Conservation (phyloP, 2,329 filamentous ascomycete species). For the Periconia sp. region DNA sequence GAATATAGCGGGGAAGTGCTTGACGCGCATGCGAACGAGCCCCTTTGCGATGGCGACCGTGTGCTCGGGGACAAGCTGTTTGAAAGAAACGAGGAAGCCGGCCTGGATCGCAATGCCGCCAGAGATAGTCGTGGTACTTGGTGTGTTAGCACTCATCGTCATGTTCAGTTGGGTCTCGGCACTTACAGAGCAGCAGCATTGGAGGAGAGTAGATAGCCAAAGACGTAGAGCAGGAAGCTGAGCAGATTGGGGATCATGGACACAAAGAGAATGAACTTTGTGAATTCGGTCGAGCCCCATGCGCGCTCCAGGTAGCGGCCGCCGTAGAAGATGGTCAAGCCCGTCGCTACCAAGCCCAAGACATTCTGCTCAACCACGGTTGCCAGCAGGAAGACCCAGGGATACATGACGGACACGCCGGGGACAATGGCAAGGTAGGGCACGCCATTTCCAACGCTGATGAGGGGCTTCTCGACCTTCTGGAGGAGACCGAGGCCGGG, state of each 20-base stretch:
- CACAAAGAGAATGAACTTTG: slow-evolving; percentile 82
- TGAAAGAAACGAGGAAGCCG: slow-evolving; percentile 94
- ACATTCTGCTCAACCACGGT: slow-evolving; percentile 93
- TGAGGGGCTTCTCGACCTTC: slow-evolving; percentile 51
- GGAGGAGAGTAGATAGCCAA: slow-evolving; percentile 74
- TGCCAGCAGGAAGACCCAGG: slow-evolving; percentile 88
- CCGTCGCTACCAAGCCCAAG: slow-evolving; percentile 80
- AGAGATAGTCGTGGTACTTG: slow-evolving; percentile 76
- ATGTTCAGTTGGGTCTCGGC: neutral
- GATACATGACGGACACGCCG: slow-evolving; percentile 81
- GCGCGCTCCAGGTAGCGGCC: slow-evolving; percentile 94
- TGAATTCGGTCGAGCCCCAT: slow-evolving; percentile 91
- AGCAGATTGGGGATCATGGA: slow-evolving; percentile 81
- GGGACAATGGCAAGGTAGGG: slow-evolving; percentile 90
- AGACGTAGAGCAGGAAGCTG: slow-evolving; percentile 73
- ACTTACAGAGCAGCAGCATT: slow-evolving; percentile 73
- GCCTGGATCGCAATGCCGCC: slow-evolving; percentile 90
- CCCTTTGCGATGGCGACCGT: slow-evolving; percentile 93
- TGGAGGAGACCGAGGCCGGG: slow-evolving; percentile 49
- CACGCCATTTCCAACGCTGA: slow-evolving; percentile 66
- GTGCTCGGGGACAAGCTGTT: slow-evolving; percentile 95
- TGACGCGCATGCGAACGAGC: slow-evolving; percentile 85
- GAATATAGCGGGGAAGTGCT: slow-evolving; percentile 78
- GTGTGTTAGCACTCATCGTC: slow-evolving; percentile 16
- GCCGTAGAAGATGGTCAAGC: slow-evolving; percentile 83